Conservation (phyloP, 2,329 filamentous ascomycete genomes). For the Ophiostoma ulmi region DNA sequence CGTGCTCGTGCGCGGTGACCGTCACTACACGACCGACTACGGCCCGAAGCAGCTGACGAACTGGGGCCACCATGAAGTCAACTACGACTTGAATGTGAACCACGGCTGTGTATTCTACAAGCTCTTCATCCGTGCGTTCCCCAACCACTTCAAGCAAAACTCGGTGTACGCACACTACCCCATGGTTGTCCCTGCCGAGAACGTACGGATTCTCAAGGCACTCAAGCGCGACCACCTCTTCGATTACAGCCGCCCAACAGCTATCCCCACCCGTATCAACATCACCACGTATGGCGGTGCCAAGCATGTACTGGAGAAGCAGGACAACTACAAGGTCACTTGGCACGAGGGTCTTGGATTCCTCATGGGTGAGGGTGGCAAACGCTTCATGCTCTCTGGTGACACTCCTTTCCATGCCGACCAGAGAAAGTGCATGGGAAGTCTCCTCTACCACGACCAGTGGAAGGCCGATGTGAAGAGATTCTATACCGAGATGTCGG, state of each 20-base stretch:
- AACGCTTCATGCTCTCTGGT: slow-evolving; percentile 53
- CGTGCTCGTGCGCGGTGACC: slow-evolving; percentile 69
- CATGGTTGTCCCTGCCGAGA: slow-evolving; percentile 66
- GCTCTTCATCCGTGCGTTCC: slow-evolving; percentile 73
- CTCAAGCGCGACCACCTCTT: slow-evolving; percentile 65
- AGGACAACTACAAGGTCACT: slow-evolving; percentile 57
- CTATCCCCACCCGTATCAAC: slow-evolving; percentile 47
- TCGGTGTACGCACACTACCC: slow-evolving; percentile 79
- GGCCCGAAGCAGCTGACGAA: slow-evolving; percentile 69
- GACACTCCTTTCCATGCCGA: slow-evolving; percentile 45
- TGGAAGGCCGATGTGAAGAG: slow-evolving; percentile 59
- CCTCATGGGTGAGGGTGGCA: slow-evolving; percentile 53
- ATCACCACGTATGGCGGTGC: slow-evolving; percentile 58
- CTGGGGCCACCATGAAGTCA: slow-evolving; percentile 73
- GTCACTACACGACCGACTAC: slow-evolving; percentile 76
- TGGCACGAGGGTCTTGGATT: slow-evolving; percentile 61
- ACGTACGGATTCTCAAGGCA: slow-evolving; percentile 62
- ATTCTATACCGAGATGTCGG: slow-evolving; percentile 61
- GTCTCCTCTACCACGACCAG: slow-evolving; percentile 55
- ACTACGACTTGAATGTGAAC: slow-evolving; percentile 66
- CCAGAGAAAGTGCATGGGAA: slow-evolving; percentile 50
- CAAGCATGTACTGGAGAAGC: slow-evolving; percentile 56
- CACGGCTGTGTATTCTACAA: slow-evolving; percentile 84
- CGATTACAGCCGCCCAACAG: slow-evolving; percentile 59
- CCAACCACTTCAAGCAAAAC: slow-evolving; percentile 69